Conservation (phyloP, 345 rosid species). For the Sonneratia caseolaris region DNA sequence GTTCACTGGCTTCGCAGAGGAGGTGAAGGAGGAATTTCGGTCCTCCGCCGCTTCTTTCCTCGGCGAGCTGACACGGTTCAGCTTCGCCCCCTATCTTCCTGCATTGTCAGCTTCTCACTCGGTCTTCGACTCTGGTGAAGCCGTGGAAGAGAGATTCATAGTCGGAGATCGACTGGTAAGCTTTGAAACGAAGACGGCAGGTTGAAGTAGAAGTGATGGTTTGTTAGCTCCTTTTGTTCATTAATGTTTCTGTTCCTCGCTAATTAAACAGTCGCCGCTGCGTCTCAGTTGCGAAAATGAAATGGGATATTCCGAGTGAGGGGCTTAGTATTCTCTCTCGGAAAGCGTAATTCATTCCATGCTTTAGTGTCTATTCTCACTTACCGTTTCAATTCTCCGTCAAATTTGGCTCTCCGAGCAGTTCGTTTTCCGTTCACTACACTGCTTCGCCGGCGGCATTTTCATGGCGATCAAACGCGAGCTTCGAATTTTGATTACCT, state of each 20-base stretch:
- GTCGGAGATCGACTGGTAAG: constrained; percentile 4
- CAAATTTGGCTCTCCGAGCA: neutral
- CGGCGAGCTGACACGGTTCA: neutral
- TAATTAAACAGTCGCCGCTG: neutral
- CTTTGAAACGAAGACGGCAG: neutral
- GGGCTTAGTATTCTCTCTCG: neutral
- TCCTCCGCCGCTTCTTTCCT: neutral
- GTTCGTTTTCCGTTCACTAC: neutral
- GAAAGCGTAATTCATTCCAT: neutral
- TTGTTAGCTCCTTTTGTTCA: no score
- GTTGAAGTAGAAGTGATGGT: neutral
- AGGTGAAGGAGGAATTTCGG: neutral
- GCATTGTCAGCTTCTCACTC: neutral
- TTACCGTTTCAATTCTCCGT: neutral
- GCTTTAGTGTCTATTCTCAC: neutral
- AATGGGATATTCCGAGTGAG: neutral
- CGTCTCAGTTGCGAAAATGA: neutral
- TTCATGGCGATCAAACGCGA: neutral
- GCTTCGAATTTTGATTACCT: no score
- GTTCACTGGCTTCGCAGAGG: neutral
- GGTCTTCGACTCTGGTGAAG: neutral
- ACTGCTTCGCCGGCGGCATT: neutral
- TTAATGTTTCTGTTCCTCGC: no score
- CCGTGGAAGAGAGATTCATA: neutral
- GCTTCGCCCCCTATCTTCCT: neutral